Base-by-base conservation (phyloP, 1,284 basidiomycete species). In the Ceratobasidium papillatum region DNA sequence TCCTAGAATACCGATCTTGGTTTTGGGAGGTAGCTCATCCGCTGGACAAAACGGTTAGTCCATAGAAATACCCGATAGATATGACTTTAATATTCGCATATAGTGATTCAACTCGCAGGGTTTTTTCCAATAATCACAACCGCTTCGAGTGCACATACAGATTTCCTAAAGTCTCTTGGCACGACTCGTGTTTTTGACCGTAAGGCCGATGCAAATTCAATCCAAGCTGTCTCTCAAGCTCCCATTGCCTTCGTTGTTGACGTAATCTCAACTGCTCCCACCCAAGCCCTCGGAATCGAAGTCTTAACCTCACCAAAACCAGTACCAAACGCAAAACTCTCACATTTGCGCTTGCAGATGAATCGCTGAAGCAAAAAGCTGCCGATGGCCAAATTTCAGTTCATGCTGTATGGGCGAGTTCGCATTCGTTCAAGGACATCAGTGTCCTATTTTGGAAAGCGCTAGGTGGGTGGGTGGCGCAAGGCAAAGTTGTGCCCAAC, bases 101-200 rank as follows among this genome's bases (percentile, higher is more conserved):
- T n/a, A n/a, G 38, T 41, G 5, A 41, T 41, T 14, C 38, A 41
- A 41, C 38, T 77, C 32, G 77, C 77, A 43, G 78, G 78, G 4
- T 78, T 79, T 59, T 76, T 59, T 34, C 79, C 86, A 84, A 45
- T 81, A 30, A 77, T 78, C 41, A 74, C 78, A 36, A 78, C 86
- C 1, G 84, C 88, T 1, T 89, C 86, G 5, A 77, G 78, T 17
- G 83, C 82, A 75, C 84, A 89, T 76, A 77, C 79, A 22, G 80
- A 80, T 0, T 78, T 79, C 49, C 83, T 90, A 74, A 86, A 85
- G 77, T 80, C 82, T 0, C 81, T 88, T 14, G 38, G 38, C 38
- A 14, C 38, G 38, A 41, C 38, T 7, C 38, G 14, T 14, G 38
- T 14, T 41, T 41, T 41, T 41, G 38, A 41, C 5, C 38, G 38